Conservation (phyloP, 2,329 filamentous ascomycete genomes). For the Penicillium sumatraense region DNA sequence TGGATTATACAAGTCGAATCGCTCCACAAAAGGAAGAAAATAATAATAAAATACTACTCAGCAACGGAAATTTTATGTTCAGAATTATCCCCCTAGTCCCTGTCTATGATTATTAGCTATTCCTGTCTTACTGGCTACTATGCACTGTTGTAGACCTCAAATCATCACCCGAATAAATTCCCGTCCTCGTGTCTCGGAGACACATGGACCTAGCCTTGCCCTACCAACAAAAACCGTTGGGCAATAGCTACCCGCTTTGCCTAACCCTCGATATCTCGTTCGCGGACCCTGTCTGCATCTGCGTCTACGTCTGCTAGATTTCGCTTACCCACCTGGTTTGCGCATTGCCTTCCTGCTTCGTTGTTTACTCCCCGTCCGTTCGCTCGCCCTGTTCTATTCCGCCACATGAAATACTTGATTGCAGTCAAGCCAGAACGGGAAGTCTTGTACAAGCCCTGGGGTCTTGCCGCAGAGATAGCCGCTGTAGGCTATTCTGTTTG, state of each 20-base stretch:
- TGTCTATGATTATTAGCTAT: not conserved
- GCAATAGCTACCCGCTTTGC: not conserved
- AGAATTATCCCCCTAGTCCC: not conserved
- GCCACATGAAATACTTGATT: constrained; percentile 19
- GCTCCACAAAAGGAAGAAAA: not conserved
- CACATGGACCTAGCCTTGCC: not conserved
- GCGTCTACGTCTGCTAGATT: not conserved
- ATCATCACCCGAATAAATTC: not conserved
- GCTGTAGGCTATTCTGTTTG: constrained; percentile 13
- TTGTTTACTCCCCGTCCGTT: constrained; percentile 19
- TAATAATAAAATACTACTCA: not conserved
- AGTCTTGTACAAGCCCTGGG: constrained; percentile 6
- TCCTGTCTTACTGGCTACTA: not conserved
- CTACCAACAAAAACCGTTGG: not conserved
- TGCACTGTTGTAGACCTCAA: not conserved
- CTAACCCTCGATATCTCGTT: not conserved
- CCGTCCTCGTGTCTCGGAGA: constrained; percentile 6
- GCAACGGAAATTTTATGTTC: not conserved
- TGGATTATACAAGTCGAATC: not conserved
- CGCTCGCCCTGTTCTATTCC: constrained; percentile 24
- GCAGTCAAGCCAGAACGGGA: constrained; percentile 16
- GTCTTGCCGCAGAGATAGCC: constrained; percentile 5
- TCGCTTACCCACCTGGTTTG: constrained; percentile 3
- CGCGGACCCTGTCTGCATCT: not conserved
- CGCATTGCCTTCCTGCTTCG: constrained; percentile 14